These are phyloP conservation scores for Amaranthus palmeri DNA, from an alignment of 148 eudicot species.

Conservation along the genomic window DNA sequence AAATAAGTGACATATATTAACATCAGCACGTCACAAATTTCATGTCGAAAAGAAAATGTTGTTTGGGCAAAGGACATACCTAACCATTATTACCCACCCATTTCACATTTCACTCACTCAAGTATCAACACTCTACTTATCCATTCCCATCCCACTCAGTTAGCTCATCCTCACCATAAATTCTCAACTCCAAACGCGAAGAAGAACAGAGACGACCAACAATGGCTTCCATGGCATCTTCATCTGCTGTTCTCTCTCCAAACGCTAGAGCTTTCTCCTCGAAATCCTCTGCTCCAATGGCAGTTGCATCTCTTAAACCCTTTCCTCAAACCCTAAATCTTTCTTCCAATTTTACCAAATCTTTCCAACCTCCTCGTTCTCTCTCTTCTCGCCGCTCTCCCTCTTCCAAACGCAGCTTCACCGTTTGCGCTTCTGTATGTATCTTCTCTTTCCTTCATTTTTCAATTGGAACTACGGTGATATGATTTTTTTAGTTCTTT, in stretches of 20 bases:
- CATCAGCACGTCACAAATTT: too few species aligned
- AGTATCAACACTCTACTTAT: conserved; percentile 10
- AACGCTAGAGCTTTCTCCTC: conserved; percentile 16
- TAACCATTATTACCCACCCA: too few species aligned
- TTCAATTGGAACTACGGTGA: too few species aligned
- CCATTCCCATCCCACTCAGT: conserved; percentile 17
- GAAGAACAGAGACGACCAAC: conserved; percentile 13
- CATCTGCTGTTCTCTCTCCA: conserved; percentile 40
- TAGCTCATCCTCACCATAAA: neutral
- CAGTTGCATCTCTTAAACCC: conserved; percentile 21
- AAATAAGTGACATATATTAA: too few species aligned
- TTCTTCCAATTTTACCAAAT: conserved; percentile 35
- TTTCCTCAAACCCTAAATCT: conserved; percentile 31
- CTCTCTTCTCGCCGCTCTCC: conserved; percentile 28
- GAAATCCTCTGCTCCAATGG: neutral
- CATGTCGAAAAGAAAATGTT: too few species aligned
- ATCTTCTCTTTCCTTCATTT: neutral
- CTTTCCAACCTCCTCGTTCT: conserved; percentile 34
- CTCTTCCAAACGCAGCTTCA: conserved; percentile 33
- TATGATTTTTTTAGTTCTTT: too few species aligned
- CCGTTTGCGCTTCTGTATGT: conserved; percentile 54
- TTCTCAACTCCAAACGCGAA: neutral
- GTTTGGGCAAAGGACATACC: too few species aligned
- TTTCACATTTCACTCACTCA: too few species aligned
- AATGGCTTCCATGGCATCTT: conserved; percentile 52